A percentile compares a stretch with the other conserved stretches of the same genome.
Evolutionary conservation across 1,284 basidiomycete genomes (phyloP).

Genomic region (Inonotus obliquus): DNA sequence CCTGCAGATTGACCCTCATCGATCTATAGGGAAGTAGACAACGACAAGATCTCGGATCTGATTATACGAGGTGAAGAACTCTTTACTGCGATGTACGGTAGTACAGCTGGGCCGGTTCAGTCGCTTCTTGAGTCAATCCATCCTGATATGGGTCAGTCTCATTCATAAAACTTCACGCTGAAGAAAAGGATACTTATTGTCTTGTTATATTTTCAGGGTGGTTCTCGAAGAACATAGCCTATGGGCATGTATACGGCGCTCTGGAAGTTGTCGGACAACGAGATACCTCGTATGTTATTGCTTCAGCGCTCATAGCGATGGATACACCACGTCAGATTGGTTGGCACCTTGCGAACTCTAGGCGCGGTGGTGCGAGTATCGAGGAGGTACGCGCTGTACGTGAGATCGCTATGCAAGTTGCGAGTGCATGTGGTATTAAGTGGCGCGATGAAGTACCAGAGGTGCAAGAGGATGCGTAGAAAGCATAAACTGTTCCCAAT

Average conservation of each 20-base stretch:
- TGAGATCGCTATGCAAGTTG: conserved; percentile 14
- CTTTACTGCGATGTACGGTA: conserved; percentile 19
- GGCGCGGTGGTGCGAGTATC: conserved; percentile 14
- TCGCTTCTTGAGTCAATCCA: conserved; percentile 22
- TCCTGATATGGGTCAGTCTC: conserved; percentile 20
- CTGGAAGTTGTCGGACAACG: conserved; percentile 23
- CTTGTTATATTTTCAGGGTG: neutral
- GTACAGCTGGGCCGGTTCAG: conserved; percentile 18
- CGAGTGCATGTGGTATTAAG: conserved; percentile 9
- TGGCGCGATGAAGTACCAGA: conserved; percentile 17
- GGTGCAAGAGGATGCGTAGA: conserved; percentile 6
- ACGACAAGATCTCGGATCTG: conserved; percentile 13
- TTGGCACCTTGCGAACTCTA: conserved; percentile 28
- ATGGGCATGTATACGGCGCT: conserved; percentile 29
- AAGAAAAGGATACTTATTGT: neutral
- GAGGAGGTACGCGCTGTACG: conserved; percentile 14
- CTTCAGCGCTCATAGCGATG: conserved; percentile 31
- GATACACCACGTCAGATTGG: conserved; percentile 31
- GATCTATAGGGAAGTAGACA: conserved; percentile 13
- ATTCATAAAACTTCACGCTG: neutral
- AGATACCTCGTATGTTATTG: conserved; percentile 33
- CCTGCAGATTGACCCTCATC: neutral
- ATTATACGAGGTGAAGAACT: conserved; percentile 9
- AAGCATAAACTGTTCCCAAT: neutral
- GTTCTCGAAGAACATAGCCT: conserved; percentile 25